Evolutionary conservation across 1,139 yeast genomes (phyloP), one percentile per base, ranked within the genome.

Genomic region (Pichia sp.): DNA sequence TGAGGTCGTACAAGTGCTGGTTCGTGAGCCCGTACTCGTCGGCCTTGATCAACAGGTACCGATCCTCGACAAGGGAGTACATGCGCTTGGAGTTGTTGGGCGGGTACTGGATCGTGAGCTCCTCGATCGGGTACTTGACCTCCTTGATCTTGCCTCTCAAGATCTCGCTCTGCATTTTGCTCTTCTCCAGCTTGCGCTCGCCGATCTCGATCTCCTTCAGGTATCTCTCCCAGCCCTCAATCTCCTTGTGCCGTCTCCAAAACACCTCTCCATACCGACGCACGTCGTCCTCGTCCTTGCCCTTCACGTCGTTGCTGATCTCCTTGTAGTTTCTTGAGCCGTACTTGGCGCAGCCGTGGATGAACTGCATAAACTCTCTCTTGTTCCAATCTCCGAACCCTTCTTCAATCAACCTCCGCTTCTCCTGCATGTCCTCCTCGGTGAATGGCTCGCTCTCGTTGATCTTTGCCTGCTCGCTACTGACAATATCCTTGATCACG

Each of bases 31-130:
- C 99, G 62, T 84, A 79, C 61, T 87, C 84, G 68, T 88, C 79
- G 46, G 90, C 87, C 61, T 86, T 83, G 41, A 81, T 74, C 54
- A 95, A 71, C 52, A 93, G 74, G 67, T 87, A 93, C 54, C 96
- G 79, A 67, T 93, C 99, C 68, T 93, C 99, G 1, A 82, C 77
- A 53, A 87, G 87, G 5, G 95, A 85, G 67, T 90, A 93, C 6
- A 89, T 80, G 63, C 95, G 75, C 64, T 90, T 87, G 41, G 97
- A 90, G 67, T 90, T 90, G 65, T 90, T 90, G n/a, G 96, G 95
- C 0, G 97, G 97, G 63, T 90, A 90, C 55, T 81, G 86, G 45
- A 93, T 84, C 29, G 74, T 76, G 69, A 93, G 72, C 55, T 90
- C 90, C 58, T 87, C 86, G 51, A 90, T 70, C 1, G 98, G 97